phyloP scores from a whole-genome alignment of 2,329 filamentous ascomycete species.

The Verticillium zaregamsianum region DNA sequence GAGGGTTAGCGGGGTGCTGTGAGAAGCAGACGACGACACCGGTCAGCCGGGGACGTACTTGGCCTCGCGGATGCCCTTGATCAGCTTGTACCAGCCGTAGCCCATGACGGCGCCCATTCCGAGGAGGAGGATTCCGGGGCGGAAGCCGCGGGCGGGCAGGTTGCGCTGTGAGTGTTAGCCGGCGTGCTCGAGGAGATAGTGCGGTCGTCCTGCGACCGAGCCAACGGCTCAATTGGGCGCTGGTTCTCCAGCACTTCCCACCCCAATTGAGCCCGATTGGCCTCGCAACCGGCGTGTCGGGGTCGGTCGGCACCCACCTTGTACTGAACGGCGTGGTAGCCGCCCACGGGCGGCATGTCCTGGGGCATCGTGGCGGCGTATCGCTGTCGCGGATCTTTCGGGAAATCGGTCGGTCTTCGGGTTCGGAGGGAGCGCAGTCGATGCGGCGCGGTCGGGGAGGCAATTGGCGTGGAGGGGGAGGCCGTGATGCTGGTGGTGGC shows the following conservation, averaged over 20 bases:
- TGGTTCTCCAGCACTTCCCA: background rate
- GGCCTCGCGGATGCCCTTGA: slow-evolving; percentile 80
- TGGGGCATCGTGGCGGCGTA: slow-evolving; percentile 67
- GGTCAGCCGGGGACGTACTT: slow-evolving; percentile 60
- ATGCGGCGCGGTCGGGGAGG: slow-evolving; percentile 2
- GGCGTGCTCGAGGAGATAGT: background rate
- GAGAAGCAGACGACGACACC: background rate
- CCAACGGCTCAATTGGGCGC: background rate
- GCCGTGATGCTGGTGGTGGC: slow-evolving; percentile 1
- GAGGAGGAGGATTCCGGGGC: slow-evolving; percentile 72
- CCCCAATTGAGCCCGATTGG: background rate
- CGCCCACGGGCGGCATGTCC: slow-evolving; percentile 93
- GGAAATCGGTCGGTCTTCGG: slow-evolving; percentile 2
- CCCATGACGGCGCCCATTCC: slow-evolving; percentile 75
- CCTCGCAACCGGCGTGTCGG: background rate
- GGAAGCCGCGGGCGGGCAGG: slow-evolving; percentile 85
- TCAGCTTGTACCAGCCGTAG: slow-evolving; percentile 86
- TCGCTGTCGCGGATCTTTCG: background rate
- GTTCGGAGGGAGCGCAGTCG: background rate
- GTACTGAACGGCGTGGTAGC: slow-evolving; percentile 96
- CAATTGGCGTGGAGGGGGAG: background rate
- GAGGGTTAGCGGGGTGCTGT: background rate
- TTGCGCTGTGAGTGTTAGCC: slow-evolving; percentile 64
- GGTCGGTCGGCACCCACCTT: slow-evolving; percentile 57
- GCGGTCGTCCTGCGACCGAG: background rate